Evolutionary conservation across 495 filamentous ascomycete genomes (phyloP).

Genomic region (Penicillium steckii): DNA sequence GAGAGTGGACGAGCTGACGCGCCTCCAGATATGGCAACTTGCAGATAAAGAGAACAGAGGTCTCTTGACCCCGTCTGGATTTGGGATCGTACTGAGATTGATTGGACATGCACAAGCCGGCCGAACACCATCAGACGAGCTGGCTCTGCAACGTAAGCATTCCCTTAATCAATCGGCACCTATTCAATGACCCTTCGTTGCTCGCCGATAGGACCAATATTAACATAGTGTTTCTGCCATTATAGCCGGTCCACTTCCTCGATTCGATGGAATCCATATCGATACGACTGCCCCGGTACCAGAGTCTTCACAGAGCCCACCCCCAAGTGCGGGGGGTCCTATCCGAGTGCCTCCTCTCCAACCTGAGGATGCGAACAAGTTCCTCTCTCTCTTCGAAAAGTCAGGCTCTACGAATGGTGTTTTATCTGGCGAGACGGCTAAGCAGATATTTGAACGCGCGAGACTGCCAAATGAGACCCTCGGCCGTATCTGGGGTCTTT

Average conservation of each 20-base stretch:
- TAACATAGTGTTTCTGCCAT: conserved; percentile 22
- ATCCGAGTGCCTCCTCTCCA: conserved; percentile 89
- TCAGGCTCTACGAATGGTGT: conserved; percentile 75
- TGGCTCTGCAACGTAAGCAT: conserved; percentile 63
- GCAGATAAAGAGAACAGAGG: conserved; percentile 96
- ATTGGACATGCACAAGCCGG: conserved; percentile 94
- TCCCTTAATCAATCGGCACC: not conserved
- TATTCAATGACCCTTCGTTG: not conserved
- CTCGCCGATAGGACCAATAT: not conserved
- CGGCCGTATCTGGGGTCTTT: conserved; percentile 90
- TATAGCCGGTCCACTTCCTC: conserved; percentile 81
- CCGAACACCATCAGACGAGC: conserved; percentile 72
- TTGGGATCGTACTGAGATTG: conserved; percentile 85
- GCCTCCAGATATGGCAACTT: conserved; percentile 90
- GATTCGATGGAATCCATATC: conserved; percentile 72
- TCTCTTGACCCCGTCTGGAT: conserved; percentile 85
- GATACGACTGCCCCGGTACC: conserved; percentile 42
- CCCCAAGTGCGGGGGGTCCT: conserved; percentile 66
- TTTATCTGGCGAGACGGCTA: conserved; percentile 88
- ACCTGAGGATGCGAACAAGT: conserved; percentile 85
- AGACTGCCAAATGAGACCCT: conserved; percentile 86
- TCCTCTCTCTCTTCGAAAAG: conserved; percentile 81
- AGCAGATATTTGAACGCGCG: conserved; percentile 91
- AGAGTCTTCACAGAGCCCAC: conserved; percentile 47
- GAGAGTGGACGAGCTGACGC: not conserved